These are phyloP conservation scores for Gypsophila paniculata DNA, from an alignment of 179 eudicot species.

Conservation along the genomic window DNA sequence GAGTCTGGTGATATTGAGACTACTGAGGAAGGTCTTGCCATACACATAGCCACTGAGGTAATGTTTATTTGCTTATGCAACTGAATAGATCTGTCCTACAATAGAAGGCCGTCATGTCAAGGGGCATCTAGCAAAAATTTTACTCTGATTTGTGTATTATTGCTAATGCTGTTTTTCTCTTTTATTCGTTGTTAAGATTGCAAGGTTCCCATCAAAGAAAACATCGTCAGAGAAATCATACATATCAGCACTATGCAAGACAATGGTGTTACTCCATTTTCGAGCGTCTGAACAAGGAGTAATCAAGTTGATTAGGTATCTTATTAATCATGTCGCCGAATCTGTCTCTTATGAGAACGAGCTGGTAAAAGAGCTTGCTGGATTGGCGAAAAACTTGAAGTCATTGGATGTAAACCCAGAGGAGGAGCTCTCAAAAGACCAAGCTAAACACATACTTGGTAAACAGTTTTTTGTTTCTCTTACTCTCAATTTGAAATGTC, in stretches of 20 bases:
- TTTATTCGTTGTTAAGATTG: constrained; percentile 39
- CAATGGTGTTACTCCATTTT: constrained; percentile 55
- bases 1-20: constrained; percentile 47
- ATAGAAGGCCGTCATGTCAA: neutral
- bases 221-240: constrained; percentile 79
- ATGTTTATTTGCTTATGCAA: neutral
- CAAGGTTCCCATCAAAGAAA: constrained; percentile 56
- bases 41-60: constrained; percentile 87
- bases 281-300: constrained; percentile 62
- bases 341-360: constrained; percentile 70
- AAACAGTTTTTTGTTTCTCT: constrained; percentile 18
- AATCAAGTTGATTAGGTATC: constrained; percentile 59
- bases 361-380: constrained; percentile 57
- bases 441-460: constrained; percentile 58
- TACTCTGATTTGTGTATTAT: neutral
- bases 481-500: constrained; percentile 5
- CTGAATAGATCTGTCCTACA: neutral
- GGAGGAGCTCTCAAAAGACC: constrained; percentile 49
- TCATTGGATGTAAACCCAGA: constrained; percentile 55
- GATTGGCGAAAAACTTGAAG: constrained; percentile 56
- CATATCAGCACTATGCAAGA: constrained; percentile 61
- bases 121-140: neutral
- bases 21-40: constrained; percentile 88
- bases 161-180: neutral
- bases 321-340: constrained; percentile 47